Evolutionary conservation across 2,329 filamentous ascomycete genomes (phyloP).

Genomic region (Alternaria sp.): DNA sequence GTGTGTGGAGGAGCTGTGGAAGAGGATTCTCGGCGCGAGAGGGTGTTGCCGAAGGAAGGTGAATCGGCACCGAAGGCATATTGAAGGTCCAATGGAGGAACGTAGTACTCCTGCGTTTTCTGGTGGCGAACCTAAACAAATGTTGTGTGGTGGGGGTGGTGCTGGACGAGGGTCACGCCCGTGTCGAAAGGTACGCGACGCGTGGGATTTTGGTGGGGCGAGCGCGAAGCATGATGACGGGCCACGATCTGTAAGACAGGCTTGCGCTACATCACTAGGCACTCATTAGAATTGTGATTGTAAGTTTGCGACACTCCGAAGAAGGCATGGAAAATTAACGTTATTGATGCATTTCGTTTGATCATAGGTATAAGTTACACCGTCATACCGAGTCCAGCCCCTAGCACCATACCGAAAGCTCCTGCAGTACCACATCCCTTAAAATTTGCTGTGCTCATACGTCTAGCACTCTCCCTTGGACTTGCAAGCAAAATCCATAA

Average conservation of each 20-base stretch:
- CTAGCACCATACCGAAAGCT: neutral
- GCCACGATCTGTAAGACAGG: neutral
- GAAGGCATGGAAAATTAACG: neutral
- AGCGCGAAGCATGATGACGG: neutral
- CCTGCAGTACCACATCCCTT: neutral
- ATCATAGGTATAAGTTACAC: neutral
- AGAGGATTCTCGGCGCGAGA: constrained; percentile 64
- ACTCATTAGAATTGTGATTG: neutral
- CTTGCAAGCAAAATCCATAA: neutral
- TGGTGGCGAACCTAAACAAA: neutral
- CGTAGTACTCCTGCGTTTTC: neutral
- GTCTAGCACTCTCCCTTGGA: neutral
- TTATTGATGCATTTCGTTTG: neutral
- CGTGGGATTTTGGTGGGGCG: constrained; percentile 22
- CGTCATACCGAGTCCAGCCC: neutral
- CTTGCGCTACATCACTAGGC: neutral
- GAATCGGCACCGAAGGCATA: constrained; percentile 47
- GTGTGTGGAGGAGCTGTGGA: constrained; percentile 85
- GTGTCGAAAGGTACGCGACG: constrained; percentile 18
- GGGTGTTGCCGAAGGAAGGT: constrained; percentile 15
- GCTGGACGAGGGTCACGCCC: neutral
- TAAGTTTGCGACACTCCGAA: neutral
- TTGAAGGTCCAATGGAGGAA: neutral
- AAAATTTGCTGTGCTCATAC: neutral
- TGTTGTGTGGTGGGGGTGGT: neutral